Evolutionary conservation across 768 basidiomycete genomes (phyloP), one percentile per base, ranked within the genome.

Genomic region (Strobilomyces echinocephalus): DNA sequence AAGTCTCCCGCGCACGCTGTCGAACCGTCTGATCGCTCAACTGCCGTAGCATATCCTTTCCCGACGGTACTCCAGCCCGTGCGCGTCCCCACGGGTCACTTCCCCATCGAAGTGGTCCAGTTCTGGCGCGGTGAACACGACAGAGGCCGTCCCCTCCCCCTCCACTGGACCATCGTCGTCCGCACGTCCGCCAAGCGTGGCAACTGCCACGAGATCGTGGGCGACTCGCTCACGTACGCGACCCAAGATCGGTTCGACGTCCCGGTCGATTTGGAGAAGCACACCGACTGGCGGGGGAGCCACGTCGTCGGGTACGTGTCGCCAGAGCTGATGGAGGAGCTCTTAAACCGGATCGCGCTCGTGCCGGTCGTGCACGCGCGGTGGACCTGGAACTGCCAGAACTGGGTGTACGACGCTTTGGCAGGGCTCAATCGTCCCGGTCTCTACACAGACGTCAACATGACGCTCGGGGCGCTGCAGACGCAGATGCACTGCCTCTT

Each of bases 91-190:
- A 8, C 34, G 1, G 61, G 56, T 8, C 48, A 30, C 39, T 65
- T 55, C 49, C 55, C 62, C 28, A 60, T 69, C 43, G 61, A 69
- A 20, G 49, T 68, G 35, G 50, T 58, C 50, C 67, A 68, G 36
- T 65, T 57, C 46, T 68, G 66, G 63, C 67, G 60, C 18, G 67
- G 67, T 15, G 57, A 63, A 33, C 52, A 48, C 43, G 1, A 18
- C 2, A 40, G 11, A 1, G 50, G 50, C 7, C 42, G 5, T 2
- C 64, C 62, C 8, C 33, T 40, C 5, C 66, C 56, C 7, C 41
- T 68, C 1, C 68, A 68, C 51, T 68, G 67, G 67, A 49, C 60
- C 12, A 61, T 68, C 59, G 10, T 61, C 45, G 31, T 69, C 49
- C 67, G 57, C 15, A 69, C 62, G 10, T 56, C 53, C 5, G 14